A percentile compares a stretch with the other conserved stretches of the same genome.
Evolutionary conservation across 192 early-diverging fungal genomes (phyloP).

Genomic region (Podila minutissima): DNA sequence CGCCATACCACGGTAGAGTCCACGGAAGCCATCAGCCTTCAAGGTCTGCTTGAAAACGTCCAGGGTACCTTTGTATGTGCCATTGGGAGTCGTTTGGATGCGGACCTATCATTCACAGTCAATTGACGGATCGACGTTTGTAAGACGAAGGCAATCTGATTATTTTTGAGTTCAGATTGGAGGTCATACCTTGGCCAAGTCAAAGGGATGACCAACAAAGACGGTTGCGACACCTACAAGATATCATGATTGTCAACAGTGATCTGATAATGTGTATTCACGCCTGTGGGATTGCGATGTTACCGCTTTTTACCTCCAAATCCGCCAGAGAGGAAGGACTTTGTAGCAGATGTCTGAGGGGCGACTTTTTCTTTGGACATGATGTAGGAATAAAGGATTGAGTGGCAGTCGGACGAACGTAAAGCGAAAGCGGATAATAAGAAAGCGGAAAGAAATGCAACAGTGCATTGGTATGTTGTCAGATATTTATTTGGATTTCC

Average conservation of each 20-base stretch:
- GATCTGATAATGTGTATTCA: neutral
- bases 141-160: too few relatives aligned
- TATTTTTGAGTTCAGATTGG: neutral
- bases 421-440: too few relatives aligned
- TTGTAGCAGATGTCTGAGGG: conserved; percentile 61
- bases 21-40: conserved; percentile 88
- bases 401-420: neutral
- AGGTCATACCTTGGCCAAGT: conserved; percentile 77
- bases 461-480: too few relatives aligned
- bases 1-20: conserved; percentile 96
- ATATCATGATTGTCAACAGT: neutral
- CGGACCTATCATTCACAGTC: conserved; percentile 66
- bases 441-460: too few relatives aligned
- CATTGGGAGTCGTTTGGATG: conserved; percentile 89
- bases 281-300: conserved; percentile 14
- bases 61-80: conserved; percentile 82
- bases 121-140: too few relatives aligned
- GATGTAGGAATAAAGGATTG: neutral
- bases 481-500: too few relatives aligned
- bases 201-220: conserved; percentile 78
- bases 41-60: conserved; percentile 93
- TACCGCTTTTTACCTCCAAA: conserved; percentile 80
- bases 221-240: conserved; percentile 16
- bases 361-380: conserved; percentile 45
- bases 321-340: conserved; percentile 94